Evolutionary conservation across 2,329 filamentous ascomycete species (phyloP), one percentile per base, ranked within the genome.

Genomic region (Phoma herbarum): DNA sequence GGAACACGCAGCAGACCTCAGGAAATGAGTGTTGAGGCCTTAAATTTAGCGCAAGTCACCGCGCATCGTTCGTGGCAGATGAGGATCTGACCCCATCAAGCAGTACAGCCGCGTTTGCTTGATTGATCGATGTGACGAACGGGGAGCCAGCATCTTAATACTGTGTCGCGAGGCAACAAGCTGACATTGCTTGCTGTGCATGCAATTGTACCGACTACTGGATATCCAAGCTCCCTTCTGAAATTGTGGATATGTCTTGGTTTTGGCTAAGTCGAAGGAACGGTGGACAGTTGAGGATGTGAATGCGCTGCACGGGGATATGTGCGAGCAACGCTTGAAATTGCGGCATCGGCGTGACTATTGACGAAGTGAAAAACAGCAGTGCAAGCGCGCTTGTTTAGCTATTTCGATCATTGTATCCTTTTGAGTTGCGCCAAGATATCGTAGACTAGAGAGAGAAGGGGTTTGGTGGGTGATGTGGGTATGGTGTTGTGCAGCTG

Each of bases 81-180:
- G 12, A 37, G 18, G 8, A n/a, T 25, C 4, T 22, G 37, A 29
- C 49, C 14, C 11, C n/a, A 58, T 39, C 5, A 12, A 33, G 48
- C 33, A 58, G 22, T 23, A 43, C 28, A 58, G 29, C 55, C 48
- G 55, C 35, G 22, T 25, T 9, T 25, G 20, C 33, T 28, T 37
- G n/a, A 20, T 20, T 47, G 26, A 11, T 3, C 26, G 18, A 39
- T 35, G 22, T 31, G 14, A 7, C 8, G 23, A 16, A 23, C n/a
- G 41, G 18, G 29, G 14, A 47, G 14, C 29, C 8, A 12, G 18
- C 28, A 46, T 33, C 18, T 37, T 37, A 6, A 18, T 39, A 39
- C 35, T 20, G 35, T 20, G 8, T 39, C 20, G 35, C 33, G 7
- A 2, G 35, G 35, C 5, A n/a, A 11, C 35, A 4, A n/a, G 18